These are phyloP conservation scores for Penicillium herquei DNA, from an alignment of 495 filamentous ascomycete species.

Conservation along the genomic window DNA sequence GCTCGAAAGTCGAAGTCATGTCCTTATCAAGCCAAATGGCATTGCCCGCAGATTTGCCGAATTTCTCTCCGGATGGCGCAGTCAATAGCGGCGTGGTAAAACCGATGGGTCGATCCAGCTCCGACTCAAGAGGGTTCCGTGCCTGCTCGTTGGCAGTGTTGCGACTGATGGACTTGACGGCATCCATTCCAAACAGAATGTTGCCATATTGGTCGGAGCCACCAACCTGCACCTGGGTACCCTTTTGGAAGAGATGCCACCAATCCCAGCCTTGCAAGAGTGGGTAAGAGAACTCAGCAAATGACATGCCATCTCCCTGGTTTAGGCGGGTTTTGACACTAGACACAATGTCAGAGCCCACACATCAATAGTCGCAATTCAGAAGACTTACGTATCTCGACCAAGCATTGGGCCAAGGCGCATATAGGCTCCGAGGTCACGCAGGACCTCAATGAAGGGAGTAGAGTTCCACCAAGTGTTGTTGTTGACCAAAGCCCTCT, in stretches of 20 bases:
- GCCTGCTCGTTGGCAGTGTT: slow-evolving; percentile 36
- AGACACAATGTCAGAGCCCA: slow-evolving; percentile 17
- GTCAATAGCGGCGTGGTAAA: slow-evolving; percentile 90
- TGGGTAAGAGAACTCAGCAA: slow-evolving; percentile 91
- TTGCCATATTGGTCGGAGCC: slow-evolving; percentile 97
- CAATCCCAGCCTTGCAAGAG: slow-evolving; percentile 97
- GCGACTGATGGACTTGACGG: slow-evolving; percentile 67
- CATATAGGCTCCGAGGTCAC: slow-evolving; percentile 66
- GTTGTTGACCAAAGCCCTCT: slow-evolving; percentile 70
- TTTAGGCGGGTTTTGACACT: slow-evolving; percentile 82
- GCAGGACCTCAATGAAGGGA: slow-evolving; percentile 69
- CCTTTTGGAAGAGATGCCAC: slow-evolving; percentile 72
- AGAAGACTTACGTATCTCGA: slow-evolving; percentile 74
- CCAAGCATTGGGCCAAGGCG: slow-evolving; percentile 83
- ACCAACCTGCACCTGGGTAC: slow-evolving; percentile 81
- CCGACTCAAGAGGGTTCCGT: slow-evolving; percentile 27
- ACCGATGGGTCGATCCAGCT: slow-evolving; percentile 62
- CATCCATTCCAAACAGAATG: slow-evolving; percentile 86
- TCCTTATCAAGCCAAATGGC: slow-evolving; percentile 87
- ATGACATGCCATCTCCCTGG: slow-evolving; percentile 85
- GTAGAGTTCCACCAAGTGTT: slow-evolving; percentile 72
- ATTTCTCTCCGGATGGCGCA: slow-evolving; percentile 80
- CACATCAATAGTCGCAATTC: background rate
- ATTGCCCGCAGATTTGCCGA: slow-evolving; percentile 94
- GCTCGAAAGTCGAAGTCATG: slow-evolving; percentile 77